Evolutionary conservation across 2,329 filamentous ascomycete species (phyloP).

Genomic region (Coleophoma crateriformis): DNA sequence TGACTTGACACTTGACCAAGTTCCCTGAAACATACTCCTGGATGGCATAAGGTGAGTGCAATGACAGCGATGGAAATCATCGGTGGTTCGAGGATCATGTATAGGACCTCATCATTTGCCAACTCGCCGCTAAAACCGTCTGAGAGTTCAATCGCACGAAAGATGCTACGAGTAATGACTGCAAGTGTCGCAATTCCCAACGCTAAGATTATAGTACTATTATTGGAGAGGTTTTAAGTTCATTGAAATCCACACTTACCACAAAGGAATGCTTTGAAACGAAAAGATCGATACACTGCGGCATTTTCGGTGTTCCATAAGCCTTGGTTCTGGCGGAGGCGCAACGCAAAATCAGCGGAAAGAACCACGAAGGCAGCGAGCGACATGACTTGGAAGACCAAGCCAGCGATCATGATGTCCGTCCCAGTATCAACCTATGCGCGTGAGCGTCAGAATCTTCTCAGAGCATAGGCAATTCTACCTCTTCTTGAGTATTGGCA

Average conservation of each 20-base stretch:
- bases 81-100: conserved; percentile 36
- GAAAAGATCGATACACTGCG: not conserved
- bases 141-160: conserved; percentile 49
- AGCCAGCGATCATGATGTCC: conserved; percentile 28
- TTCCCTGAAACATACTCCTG: conserved; percentile 16
- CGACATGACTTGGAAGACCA: conserved; percentile 26
- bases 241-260: conserved; percentile 17
- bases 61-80: conserved; percentile 25
- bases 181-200: conserved; percentile 48
- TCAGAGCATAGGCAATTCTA: not conserved
- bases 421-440: not conserved
- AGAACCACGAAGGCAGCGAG: conserved; percentile 15
- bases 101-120: conserved; percentile 35
- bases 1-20: not conserved
- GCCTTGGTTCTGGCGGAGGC: conserved; percentile 1
- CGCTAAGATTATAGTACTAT: not conserved
- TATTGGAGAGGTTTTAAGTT: not conserved
- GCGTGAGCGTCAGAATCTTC: no score
- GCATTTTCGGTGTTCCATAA: conserved; percentile 2
- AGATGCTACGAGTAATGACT: conserved; percentile 49
- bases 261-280: conserved; percentile 38
- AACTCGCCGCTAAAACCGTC: conserved; percentile 46
- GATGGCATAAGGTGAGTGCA: conserved; percentile 22
- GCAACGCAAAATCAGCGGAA: not conserved
- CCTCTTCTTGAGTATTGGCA: not conserved